phyloP scores from a whole-genome alignment of 2,329 filamentous ascomycete genomes.

The Aspergillus awamori region DNA sequence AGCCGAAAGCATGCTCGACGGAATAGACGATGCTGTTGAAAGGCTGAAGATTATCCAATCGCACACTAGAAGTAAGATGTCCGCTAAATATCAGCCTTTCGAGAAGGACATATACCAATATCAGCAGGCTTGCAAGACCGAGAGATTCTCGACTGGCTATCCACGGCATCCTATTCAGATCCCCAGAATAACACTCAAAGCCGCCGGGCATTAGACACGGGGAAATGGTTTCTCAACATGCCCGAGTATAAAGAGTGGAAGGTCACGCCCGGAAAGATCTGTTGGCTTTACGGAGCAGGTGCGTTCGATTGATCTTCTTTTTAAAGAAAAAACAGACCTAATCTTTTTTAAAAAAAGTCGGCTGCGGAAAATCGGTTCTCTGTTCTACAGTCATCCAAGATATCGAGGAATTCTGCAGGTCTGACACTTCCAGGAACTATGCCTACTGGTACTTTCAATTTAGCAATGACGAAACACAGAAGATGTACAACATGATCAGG shows the following conservation, averaged over 20 bases:
- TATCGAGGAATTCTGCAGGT: not conserved
- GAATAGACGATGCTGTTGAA: not conserved
- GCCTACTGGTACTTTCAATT: constrained; percentile 14
- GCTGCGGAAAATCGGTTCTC: constrained; percentile 1
- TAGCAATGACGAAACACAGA: constrained; percentile 2
- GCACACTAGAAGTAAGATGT: not conserved
- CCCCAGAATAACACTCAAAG: not conserved
- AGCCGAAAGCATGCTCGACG: not conserved
- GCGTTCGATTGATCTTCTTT: not conserved
- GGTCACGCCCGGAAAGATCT: not conserved
- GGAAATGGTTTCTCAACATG: not conserved
- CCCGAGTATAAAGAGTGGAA: not conserved
- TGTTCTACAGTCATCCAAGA: constrained; percentile 3
- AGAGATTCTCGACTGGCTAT: not conserved
- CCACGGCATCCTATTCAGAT: not conserved
- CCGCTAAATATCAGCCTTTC: not conserved
- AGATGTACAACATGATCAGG: constrained; percentile 2
- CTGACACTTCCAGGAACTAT: not conserved
- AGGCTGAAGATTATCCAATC: not conserved
- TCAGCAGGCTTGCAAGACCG: not conserved
- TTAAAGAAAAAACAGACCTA: not conserved
- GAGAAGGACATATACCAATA: not conserved
- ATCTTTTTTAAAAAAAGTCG: not conserved
- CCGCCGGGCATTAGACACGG: not conserved
- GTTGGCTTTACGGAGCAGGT: constrained; percentile 1